phyloP scores from a whole-genome alignment of 2,329 filamentous ascomycete genomes.

The Purpureocillium lavendulum region DNA sequence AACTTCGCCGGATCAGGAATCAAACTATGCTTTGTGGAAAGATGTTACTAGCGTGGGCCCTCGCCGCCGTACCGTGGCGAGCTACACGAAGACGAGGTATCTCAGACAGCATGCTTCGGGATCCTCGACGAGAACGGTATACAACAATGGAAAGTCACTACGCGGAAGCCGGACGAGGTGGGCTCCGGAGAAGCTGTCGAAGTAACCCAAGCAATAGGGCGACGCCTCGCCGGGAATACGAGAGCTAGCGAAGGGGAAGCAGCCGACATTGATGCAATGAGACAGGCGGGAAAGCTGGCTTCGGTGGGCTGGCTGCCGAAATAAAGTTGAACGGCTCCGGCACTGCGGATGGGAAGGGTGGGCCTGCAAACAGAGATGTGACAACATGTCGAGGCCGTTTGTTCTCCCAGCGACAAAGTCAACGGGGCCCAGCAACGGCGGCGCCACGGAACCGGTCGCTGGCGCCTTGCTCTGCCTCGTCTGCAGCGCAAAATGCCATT shows the following conservation, averaged over 20 bases:
- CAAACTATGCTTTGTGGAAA: too few relatives aligned
- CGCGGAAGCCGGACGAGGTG: too few relatives aligned
- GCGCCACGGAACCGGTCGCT: neutral
- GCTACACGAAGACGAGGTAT: too few relatives aligned
- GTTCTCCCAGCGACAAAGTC: too few relatives aligned
- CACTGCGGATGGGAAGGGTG: neutral
- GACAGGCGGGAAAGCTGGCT: neutral
- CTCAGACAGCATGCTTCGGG: too few relatives aligned
- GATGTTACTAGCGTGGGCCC: too few relatives aligned
- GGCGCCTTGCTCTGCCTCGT: too few relatives aligned
- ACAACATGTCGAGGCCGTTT: neutral
- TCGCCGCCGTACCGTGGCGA: too few relatives aligned
- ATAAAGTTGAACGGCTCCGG: constrained; percentile 2
- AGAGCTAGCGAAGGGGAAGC: constrained; percentile 1
- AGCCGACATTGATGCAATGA: neutral
- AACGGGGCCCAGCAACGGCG: neutral
- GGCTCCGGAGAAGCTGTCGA: too few relatives aligned
- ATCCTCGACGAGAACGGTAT: too few relatives aligned
- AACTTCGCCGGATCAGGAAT: neutral
- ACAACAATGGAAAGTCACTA: too few relatives aligned
- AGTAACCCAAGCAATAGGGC: neutral
- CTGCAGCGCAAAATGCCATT: too few relatives aligned
- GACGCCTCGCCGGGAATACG: neutral
- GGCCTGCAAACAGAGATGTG: constrained; percentile 1
- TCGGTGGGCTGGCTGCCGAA: neutral